Conservation (phyloP, 257 asterid genomes). For the Anisodus tanguticus region DNA sequence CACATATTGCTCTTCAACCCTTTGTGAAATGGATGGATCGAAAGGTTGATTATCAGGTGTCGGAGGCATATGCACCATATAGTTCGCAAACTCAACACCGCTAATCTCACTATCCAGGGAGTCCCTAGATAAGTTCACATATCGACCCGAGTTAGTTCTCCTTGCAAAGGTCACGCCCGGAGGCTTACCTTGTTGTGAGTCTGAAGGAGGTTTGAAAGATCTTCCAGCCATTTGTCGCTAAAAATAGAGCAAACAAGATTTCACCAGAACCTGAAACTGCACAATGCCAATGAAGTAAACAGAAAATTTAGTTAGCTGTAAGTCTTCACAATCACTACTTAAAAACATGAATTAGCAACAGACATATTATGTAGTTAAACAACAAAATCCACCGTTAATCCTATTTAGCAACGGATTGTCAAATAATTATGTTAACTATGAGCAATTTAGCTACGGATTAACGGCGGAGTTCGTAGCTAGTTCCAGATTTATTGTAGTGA, state of each 20-base stretch:
- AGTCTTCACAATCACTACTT: neutral
- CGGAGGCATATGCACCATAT: conserved; percentile 86
- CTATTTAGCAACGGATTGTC: too few species aligned
- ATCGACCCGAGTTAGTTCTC: conserved; percentile 82
- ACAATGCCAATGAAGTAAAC: conserved; percentile 28
- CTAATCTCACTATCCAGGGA: conserved; percentile 90
- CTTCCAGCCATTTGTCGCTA: conserved; percentile 64
- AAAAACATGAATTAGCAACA: too few species aligned
- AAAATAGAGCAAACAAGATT: neutral
- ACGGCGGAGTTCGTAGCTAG: too few species aligned
- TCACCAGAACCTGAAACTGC: conserved; percentile 48
- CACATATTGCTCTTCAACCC: conserved; percentile 92
- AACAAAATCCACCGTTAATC: too few species aligned
- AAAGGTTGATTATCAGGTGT: conserved; percentile 97
- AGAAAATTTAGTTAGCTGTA: conserved; percentile 11
- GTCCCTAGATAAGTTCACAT: conserved; percentile 83
- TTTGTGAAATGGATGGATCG: conserved; percentile 77
- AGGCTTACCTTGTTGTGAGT: conserved; percentile 50
- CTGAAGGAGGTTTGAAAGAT: conserved; percentile 52
- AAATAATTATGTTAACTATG: too few species aligned
- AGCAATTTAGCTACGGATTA: too few species aligned
- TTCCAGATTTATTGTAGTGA: too few species aligned
- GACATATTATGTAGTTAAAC: too few species aligned
- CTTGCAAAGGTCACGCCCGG: conserved; percentile 73
- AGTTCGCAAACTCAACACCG: conserved; percentile 65